A percentile compares a stretch with the other conserved stretches of the same genome.
Conservation (phyloP, 2,329 filamentous ascomycete species). For the Massarina eburnea region DNA sequence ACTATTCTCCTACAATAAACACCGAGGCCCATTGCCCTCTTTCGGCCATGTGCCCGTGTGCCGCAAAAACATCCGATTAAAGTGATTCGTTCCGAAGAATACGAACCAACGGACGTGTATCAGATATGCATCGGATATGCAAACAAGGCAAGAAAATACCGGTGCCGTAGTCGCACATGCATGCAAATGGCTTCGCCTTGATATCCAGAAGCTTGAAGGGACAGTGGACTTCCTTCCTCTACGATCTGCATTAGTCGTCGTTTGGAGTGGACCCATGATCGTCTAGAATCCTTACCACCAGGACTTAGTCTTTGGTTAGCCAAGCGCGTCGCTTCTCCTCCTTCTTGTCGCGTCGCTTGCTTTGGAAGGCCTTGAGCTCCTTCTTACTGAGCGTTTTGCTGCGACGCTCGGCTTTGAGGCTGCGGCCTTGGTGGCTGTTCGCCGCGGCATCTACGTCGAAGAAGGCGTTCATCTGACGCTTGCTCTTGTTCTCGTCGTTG, state of each 20-base stretch:
- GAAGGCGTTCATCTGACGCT: slow-evolving; percentile 86
- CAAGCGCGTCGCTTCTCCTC: slow-evolving; percentile 93
- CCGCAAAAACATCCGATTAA: too few relatives aligned
- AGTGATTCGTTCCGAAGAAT: too few relatives aligned
- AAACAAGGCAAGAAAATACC: too few relatives aligned
- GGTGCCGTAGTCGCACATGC: too few relatives aligned
- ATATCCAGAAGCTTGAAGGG: too few relatives aligned
- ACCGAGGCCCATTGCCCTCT: too few relatives aligned
- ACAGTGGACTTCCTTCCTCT: too few relatives aligned
- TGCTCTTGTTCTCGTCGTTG: slow-evolving; percentile 84
- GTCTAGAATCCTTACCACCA: slow-evolving; percentile 34
- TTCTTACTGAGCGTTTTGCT: slow-evolving; percentile 81
- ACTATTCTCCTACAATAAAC: too few relatives aligned
- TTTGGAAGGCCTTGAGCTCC: slow-evolving; percentile 87
- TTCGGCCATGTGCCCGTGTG: too few relatives aligned
- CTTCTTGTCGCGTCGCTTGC: slow-evolving; percentile 85
- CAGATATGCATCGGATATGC: too few relatives aligned
- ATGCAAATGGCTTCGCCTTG: too few relatives aligned
- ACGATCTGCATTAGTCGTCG: slow-evolving; percentile 32
- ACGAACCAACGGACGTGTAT: too few relatives aligned
- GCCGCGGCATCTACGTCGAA: slow-evolving; percentile 96
- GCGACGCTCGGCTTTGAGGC: slow-evolving; percentile 85
- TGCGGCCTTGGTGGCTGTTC: slow-evolving; percentile 85
- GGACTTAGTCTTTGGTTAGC: slow-evolving; percentile 70
- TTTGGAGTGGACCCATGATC: slow-evolving; percentile 17